Evolutionary conservation across 2,329 filamentous ascomycete species (phyloP).

Genomic region (Apiospora pterosperma): DNA sequence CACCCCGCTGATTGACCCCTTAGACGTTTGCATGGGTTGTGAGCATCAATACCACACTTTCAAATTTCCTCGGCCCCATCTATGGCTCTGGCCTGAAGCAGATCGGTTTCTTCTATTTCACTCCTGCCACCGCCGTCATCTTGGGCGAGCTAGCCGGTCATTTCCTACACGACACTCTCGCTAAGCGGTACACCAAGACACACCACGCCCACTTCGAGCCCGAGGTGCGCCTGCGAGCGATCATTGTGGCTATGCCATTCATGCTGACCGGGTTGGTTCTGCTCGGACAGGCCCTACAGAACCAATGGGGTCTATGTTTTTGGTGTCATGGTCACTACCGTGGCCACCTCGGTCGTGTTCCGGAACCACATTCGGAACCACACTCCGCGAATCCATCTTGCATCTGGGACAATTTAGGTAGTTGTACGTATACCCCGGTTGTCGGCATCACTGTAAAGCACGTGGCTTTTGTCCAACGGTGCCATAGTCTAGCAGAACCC

Average conservation of each 20-base stretch:
- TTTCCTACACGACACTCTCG: constrained; percentile 51
- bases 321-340: constrained; percentile 52
- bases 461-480: not conserved
- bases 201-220: constrained; percentile 54
- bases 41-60: constrained; percentile 54
- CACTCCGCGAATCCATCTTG: not conserved
- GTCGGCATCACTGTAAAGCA: not conserved
- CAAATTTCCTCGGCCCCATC: constrained; percentile 46
- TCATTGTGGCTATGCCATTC: constrained; percentile 44
- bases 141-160: constrained; percentile 53
- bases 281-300: constrained; percentile 49
- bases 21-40: constrained; percentile 47
- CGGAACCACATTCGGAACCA: no score
- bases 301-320: constrained; percentile 48
- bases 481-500: not conserved
- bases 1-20: no score
- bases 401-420: not conserved
- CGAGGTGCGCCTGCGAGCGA: constrained; percentile 48
- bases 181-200: constrained; percentile 37
- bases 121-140: constrained; percentile 50
- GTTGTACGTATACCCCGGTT: not conserved
- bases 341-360: constrained; percentile 48
- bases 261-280: constrained; percentile 48
- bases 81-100: constrained; percentile 48
- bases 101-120: constrained; percentile 57